Base-by-base conservation (phyloP, 257 asterid species). In the Fraxinus cuspidata region DNA sequence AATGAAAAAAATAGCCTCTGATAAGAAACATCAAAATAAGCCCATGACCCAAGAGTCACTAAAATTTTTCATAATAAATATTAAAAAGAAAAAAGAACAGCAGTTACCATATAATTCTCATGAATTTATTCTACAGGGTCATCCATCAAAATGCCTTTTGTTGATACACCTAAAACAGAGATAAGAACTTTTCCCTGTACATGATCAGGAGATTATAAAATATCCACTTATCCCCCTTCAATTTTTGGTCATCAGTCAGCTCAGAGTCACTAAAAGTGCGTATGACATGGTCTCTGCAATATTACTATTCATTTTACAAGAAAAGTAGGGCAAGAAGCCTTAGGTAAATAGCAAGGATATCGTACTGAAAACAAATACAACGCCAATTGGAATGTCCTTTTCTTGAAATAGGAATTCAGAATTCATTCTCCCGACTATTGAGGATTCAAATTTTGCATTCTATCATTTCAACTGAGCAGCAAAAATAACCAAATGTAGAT, bases 1-100 rank as follows among this genome's bases (percentile, higher is more conserved):
- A 63, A 47, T 42, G 60, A 10, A 70, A 78, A n/a, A 64, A 29
- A 58, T 44, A 15, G 70, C 38, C 23, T 73, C 27, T 51, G 70
- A 23, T 29, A 13, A 64, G 11, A 38, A 68, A 21, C 80, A 32
- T 0, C 18, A 74, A 53, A 65, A 74, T 60, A 16, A 75, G n/a
- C 53, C 53, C 15, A 44, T 13, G 53, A 44, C 53, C 53, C n/a
- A 15, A 13, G 53, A 44, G 53, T 44, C 2, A 13, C 13, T 11
- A 44, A 0, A 44, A 44, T 3, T 11, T 31, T 29, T 21, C 49
- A 72, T 32, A 40, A 72, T 32, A 40, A 51, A 70, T 21, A 19
- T 75, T 64, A 68, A 35, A 32, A 64, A 34, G 47, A 53, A 69
- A 23, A 21, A 70, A 32, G 25, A 60, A 63, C 66, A 71, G 11